Conservation (phyloP, 257 asterid species). For the Jasminum sambac region DNA sequence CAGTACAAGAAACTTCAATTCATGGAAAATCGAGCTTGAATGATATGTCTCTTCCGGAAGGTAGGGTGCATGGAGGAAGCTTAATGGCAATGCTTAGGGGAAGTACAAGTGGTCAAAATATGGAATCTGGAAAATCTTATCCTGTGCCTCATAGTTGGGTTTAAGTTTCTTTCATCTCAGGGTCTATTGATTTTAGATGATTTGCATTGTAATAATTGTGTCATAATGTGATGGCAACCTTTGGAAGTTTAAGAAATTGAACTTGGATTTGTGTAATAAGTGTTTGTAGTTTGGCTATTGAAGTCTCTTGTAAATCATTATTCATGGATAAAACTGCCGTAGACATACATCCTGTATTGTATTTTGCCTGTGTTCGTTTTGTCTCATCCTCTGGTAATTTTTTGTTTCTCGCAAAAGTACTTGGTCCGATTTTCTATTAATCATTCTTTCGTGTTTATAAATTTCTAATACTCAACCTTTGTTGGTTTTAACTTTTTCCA, state of each 20-base stretch:
- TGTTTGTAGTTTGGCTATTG: background rate
- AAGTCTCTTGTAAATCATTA: conserved; percentile 11
- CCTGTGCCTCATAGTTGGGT: conserved; percentile 30
- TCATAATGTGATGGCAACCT: background rate
- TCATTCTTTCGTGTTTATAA: no score
- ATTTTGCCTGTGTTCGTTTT: background rate
- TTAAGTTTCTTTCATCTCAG: background rate
- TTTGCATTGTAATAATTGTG: background rate
- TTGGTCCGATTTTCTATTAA: no score
- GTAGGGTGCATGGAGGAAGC: conserved; percentile 79
- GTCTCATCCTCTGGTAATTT: background rate
- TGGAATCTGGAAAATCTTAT: conserved; percentile 20
- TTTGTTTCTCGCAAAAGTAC: no score
- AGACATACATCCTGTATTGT: background rate
- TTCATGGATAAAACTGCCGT: background rate
- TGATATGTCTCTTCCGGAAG: conserved; percentile 60
- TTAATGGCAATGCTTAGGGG: conserved; percentile 69
- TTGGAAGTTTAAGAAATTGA: background rate
- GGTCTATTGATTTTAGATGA: background rate
- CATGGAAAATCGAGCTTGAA: conserved; percentile 24
- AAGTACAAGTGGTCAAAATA: conserved; percentile 23
- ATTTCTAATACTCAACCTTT: no score
- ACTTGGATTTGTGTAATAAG: background rate
- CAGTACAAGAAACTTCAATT: background rate
- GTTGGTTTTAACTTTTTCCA: no score